These are phyloP conservation scores for Acanthamoeba divionensis DNA, from an alignment of 208 protist genomes.

Conservation along the genomic window DNA sequence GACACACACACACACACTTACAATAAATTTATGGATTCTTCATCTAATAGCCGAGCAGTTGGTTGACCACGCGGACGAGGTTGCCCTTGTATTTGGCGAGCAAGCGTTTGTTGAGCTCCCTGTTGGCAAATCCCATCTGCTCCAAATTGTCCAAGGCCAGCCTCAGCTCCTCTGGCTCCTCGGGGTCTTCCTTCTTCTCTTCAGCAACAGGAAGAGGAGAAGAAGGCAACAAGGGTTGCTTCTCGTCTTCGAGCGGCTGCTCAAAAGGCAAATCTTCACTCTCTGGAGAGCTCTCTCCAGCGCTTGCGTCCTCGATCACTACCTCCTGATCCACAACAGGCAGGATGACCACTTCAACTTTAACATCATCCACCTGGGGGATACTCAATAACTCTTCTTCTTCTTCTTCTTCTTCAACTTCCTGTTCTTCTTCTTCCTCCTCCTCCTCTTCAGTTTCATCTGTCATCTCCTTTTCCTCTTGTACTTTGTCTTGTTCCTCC, in stretches of 20 bases:
- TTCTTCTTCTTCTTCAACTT: too few species aligned
- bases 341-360: not conserved
- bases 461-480: not conserved
- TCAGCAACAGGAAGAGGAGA: not conserved
- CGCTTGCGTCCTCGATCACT: not conserved
- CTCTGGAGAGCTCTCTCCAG: not conserved
- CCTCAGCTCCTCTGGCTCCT: not conserved
- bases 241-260: not conserved
- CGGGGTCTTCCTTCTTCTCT: not conserved
- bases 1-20: too few species aligned
- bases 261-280: not conserved
- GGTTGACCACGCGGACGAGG: not conserved
- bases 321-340: not conserved
- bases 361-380: too few species aligned
- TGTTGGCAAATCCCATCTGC: constrained; percentile 14
- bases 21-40: too few species aligned
- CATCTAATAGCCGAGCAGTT: constrained; percentile 30
- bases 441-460: not conserved
- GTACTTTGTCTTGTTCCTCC: not conserved
- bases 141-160: not conserved
- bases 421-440: too few species aligned
- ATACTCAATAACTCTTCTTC: not conserved
- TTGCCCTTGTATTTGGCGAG: constrained; percentile 20
- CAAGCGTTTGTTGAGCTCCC: not conserved
- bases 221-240: not conserved